Base-by-base conservation (phyloP, 1,284 basidiomycete species). In the Inonotus obliquus region DNA sequence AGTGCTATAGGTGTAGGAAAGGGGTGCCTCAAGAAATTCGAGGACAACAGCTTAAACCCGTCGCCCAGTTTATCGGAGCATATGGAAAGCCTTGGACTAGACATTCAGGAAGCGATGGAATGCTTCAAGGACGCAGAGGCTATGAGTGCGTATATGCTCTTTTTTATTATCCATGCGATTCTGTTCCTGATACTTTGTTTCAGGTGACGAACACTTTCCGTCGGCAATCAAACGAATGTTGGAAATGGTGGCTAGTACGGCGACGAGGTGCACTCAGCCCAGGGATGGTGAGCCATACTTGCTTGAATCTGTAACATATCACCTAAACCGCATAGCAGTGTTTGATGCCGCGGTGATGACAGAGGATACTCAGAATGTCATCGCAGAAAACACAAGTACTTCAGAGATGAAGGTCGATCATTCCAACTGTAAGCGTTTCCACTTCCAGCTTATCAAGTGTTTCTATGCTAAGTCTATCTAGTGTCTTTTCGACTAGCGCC, bases 291-390 rank as follows among this genome's bases (percentile, higher is more conserved):
- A 52, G 51, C 27, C 14, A 32, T 52, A 10, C 17, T 23, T 35
- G 35, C 4, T 1, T 32, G 29, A 2, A 19, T 35, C 25, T 13
- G 4, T 32, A 52, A 32, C 27, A 4, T 35, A 35, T 32, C 29
- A 32, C 35, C 11, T 23, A 5, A 27, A 4, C 14, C 1, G 14
- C 19, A 6, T 52, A 5, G 10, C 9, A 57, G 55, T 47, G 11
- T n/a, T 45, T 49, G 57, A 59, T 29, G 21, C 57, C 14, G 49
- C 23, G 51, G 47, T 51, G 47, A 59, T 59, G 48, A 59, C 57
- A 17, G 41, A 21, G 6, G 19, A 53, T 38, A 47, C 32, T 53
- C 27, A 35, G 27, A 37, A 38, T n/a, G 29, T 9, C 51, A 38
- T 32, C 27, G 3, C 51, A 27, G 29, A 13, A 13, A 19, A 10